Evolutionary conservation across 176 grass and related monocot genomes (phyloP).

Genomic region (Phragmites australis): DNA sequence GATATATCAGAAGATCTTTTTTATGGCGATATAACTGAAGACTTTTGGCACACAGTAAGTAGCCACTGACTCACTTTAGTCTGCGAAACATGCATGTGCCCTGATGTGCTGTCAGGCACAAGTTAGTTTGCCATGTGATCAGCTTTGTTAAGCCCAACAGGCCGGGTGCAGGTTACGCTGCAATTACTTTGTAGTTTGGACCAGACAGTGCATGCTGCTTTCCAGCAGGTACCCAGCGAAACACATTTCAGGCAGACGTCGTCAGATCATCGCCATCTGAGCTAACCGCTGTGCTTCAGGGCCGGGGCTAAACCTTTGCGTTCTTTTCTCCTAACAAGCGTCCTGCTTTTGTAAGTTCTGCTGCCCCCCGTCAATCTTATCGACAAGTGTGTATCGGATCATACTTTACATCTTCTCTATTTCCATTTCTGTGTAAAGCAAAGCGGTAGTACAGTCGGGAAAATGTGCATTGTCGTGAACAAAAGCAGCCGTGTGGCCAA

Average conservation of each 20-base stretch:
- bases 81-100: too few species aligned
- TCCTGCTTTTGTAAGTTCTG: background rate
- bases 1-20: too few species aligned
- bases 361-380: background rate
- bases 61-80: too few species aligned
- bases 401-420: background rate
- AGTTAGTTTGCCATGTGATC: constrained; percentile 36
- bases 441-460: background rate
- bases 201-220: constrained; percentile 30
- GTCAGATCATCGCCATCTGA: background rate
- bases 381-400: background rate
- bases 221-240: constrained; percentile 21
- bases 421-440: constrained; percentile 4
- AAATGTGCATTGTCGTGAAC: background rate
- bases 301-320: background rate
- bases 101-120: constrained; percentile 27
- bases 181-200: constrained; percentile 36
- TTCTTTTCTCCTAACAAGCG: background rate
- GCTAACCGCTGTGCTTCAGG: background rate
- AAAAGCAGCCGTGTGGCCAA: background rate
- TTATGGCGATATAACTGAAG: too few species aligned
- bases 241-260: background rate
- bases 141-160: constrained; percentile 1
- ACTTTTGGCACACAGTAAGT: too few species aligned
- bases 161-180: constrained; percentile 35